These are phyloP conservation scores for Leucoagaricus sp. DNA, from an alignment of 1,284 basidiomycete genomes.

Conservation along the genomic window DNA sequence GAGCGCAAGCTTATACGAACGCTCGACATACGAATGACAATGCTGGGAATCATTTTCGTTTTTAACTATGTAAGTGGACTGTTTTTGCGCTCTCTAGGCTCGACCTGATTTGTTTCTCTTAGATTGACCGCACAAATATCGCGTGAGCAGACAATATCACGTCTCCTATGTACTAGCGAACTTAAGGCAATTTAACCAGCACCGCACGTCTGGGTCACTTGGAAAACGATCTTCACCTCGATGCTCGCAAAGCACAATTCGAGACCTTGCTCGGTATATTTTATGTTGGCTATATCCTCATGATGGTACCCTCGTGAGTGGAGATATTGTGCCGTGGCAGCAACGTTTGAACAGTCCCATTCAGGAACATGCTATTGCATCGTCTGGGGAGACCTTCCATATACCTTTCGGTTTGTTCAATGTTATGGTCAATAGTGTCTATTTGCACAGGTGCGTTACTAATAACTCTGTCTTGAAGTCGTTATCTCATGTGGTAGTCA, in stretches of 20 bases:
- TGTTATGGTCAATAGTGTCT: slow-evolving; percentile 27
- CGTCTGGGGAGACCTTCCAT: slow-evolving; percentile 25
- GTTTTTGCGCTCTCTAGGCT: not conserved
- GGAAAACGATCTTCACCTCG: slow-evolving; percentile 25
- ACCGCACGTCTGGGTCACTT: slow-evolving; percentile 26
- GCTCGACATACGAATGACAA: slow-evolving; percentile 25
- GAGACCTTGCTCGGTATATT: slow-evolving; percentile 24
- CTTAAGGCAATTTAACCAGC: slow-evolving; percentile 14
- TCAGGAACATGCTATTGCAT: slow-evolving; percentile 30
- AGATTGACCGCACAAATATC: slow-evolving; percentile 28
- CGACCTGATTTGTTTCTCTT: not conserved
- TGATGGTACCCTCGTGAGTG: slow-evolving; percentile 31
- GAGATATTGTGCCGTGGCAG: not conserved
- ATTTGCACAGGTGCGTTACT: slow-evolving; percentile 23
- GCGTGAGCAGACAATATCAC: slow-evolving; percentile 20
- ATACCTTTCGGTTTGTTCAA: slow-evolving; percentile 25
- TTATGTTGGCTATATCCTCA: slow-evolving; percentile 29
- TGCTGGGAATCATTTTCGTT: slow-evolving; percentile 26
- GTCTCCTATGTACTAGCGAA: not conserved
- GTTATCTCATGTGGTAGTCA: not conserved
- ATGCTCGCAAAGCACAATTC: slow-evolving; percentile 20
- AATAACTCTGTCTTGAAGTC: not conserved
- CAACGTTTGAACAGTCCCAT: not conserved
- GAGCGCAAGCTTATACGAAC: slow-evolving; percentile 24
- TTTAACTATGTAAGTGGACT: slow-evolving; percentile 21